Base-by-base conservation (phyloP, 2,329 filamentous ascomycete genomes). In the Achaetomium macrosporum region DNA sequence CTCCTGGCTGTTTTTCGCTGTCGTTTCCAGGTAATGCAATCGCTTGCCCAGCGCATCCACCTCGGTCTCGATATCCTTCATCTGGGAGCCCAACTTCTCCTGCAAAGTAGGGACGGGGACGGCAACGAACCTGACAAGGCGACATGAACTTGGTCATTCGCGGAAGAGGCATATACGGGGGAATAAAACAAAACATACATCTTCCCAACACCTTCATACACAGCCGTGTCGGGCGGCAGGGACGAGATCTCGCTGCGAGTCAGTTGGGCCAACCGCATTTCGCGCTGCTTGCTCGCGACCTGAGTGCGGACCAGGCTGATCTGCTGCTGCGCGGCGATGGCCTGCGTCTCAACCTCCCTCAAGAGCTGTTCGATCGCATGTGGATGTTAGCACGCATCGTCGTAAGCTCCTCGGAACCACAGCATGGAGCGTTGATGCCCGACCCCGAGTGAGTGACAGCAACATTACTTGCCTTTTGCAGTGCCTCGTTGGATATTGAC, bases 181-280 rank as follows among this genome's bases (percentile, higher is more conserved):
- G 19, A 19, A 3, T 8, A 42, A n/a, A n/a, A 29, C 16, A 19
- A 49, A 35, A 50, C 84, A 64, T 71, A 96, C 93, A 99, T 97
- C 74, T 97, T 99, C 47, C 93, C 93, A 11, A 97, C 87, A 6
- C 92, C 92, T 72, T 97, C 92, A 65, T 97, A 99, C 29, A 96
- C 82, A 31, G 85, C 85, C 0, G 90, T 93, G 44, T 85, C 81
- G 16, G 79, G 68, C 4, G 90, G 86, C 56, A 99, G 72, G 7
- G 82, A 78, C n/a, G 82, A 80, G 46, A 97, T 77, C 71, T 99
- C 93, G 59, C 80, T 88, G 35, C 86, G 80, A 2, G 92, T 97
- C 59, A 99, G 75, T 69, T 95, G 88, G 40, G 95, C 78, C 72
- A 96, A 83, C 42, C 93, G 89, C 66, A 87, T 84, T 68, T 97